Conservation (phyloP, 331 rosid genomes). For the Cydonia oblonga region DNA sequence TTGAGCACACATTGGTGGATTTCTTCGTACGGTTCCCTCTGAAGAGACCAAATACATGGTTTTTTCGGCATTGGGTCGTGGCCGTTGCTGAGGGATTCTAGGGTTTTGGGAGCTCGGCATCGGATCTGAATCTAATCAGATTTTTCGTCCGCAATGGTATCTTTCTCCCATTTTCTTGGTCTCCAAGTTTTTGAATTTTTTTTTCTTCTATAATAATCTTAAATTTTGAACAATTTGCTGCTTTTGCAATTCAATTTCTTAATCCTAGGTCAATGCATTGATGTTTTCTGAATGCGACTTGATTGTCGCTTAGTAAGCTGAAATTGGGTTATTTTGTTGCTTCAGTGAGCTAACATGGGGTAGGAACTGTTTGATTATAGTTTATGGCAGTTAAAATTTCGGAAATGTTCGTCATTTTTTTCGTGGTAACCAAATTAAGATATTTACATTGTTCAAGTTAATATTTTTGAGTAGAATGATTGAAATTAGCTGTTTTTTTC, state of each 20-base stretch:
- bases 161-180: slow-evolving; percentile 4
- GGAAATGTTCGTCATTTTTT: background rate
- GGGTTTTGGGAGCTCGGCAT: slow-evolving; percentile 36
- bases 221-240: background rate
- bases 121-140: slow-evolving; percentile 25
- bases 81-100: slow-evolving; percentile 29
- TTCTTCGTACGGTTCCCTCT: background rate
- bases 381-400: slow-evolving; percentile 1
- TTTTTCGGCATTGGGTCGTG: slow-evolving; percentile 23
- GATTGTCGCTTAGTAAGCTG: background rate
- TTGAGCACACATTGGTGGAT: slow-evolving; percentile 14
- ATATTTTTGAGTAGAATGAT: background rate
- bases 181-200: background rate
- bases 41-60: slow-evolving; percentile 9
- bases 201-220: background rate
- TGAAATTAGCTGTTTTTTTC: background rate
- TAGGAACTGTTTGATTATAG: slow-evolving; percentile 5
- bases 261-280: background rate
- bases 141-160: slow-evolving; percentile 47
- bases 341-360: background rate
- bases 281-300: background rate
- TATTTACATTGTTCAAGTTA: background rate
- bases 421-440: background rate
- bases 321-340: background rate
- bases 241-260: background rate